These are phyloP conservation scores for Peniophora sp. DNA, from an alignment of 1,284 basidiomycete species.

Conservation along the genomic window DNA sequence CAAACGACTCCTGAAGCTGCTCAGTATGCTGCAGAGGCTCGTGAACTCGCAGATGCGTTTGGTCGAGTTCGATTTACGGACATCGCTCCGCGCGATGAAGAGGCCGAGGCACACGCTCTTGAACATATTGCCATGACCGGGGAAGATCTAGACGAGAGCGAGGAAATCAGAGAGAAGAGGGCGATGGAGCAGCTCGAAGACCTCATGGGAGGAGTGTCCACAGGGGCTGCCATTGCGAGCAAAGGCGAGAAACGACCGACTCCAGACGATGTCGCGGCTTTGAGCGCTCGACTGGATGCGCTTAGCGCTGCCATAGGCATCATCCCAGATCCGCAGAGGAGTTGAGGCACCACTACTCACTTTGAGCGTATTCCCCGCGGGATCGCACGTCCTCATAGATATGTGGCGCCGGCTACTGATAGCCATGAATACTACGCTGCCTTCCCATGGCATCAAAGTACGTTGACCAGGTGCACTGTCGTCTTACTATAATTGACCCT, in stretches of 20 bases:
- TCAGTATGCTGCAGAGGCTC: conserved; percentile 28
- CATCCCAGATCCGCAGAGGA: conserved; percentile 17
- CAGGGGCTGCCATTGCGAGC: conserved; percentile 13
- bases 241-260: conserved; percentile 26
- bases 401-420: no score
- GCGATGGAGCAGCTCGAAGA: conserved; percentile 50
- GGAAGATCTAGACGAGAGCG: conserved; percentile 24
- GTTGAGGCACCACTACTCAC: conserved; percentile 11
- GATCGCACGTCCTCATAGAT: no score
- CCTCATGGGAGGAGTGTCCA: conserved; percentile 39
- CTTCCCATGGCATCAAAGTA: no score
- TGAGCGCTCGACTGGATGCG: conserved; percentile 32
- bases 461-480: no score
- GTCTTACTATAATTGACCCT: no score
- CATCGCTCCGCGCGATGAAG: conserved; percentile 59
- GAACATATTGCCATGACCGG: conserved; percentile 43
- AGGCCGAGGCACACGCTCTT: conserved; percentile 65
- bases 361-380: no score
- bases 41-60: conserved; percentile 44
- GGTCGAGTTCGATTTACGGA: conserved; percentile 55
- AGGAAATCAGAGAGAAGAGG: conserved; percentile 36
- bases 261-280: conserved; percentile 30
- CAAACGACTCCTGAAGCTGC: conserved; percentile 12
- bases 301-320: conserved; percentile 28
- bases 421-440: no score